These are phyloP conservation scores for Podospora sp. DNA, from an alignment of 495 filamentous ascomycete genomes.

Conservation along the genomic window DNA sequence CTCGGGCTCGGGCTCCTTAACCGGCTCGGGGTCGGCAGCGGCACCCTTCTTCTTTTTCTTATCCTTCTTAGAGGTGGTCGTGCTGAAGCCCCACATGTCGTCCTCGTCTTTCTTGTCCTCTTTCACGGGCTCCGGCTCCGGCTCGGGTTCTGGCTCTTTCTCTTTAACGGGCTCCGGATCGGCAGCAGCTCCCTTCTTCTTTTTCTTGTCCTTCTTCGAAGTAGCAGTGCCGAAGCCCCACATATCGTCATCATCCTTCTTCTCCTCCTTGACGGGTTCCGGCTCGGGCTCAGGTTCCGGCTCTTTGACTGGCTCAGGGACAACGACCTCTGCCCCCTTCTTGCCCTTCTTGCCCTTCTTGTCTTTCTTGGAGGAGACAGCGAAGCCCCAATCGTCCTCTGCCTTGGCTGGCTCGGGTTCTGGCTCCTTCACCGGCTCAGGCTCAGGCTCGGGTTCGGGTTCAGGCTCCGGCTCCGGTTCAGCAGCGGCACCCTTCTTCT, in stretches of 20 bases:
- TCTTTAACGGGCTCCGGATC: constrained; percentile 27
- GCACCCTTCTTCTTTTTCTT: constrained; percentile 31
- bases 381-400: constrained; percentile 22
- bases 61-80: constrained; percentile 20
- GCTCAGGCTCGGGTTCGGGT: constrained; percentile 20
- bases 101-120: constrained; percentile 28
- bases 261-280: constrained; percentile 14
- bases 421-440: constrained; percentile 32
- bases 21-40: constrained; percentile 21
- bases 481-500: neutral
- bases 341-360: constrained; percentile 34
- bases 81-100: constrained; percentile 20
- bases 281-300: constrained; percentile 24
- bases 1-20: constrained; percentile 18
- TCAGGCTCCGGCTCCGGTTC: constrained; percentile 16
- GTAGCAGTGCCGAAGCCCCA: constrained; percentile 20
- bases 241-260: constrained; percentile 26
- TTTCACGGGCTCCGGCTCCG: constrained; percentile 15
- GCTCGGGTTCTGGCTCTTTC: constrained; percentile 13
- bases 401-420: constrained; percentile 26
- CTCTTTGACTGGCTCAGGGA: constrained; percentile 23
- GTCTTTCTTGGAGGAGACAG: constrained; percentile 15
- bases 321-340: constrained; percentile 23
- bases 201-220: constrained; percentile 30
- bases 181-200: constrained; percentile 23